Percentiles rank a stretch among this genome's conserved stretches.
Conservation (phyloP, 306 rosid species). For the Gynostemma pentaphyllum region DNA sequence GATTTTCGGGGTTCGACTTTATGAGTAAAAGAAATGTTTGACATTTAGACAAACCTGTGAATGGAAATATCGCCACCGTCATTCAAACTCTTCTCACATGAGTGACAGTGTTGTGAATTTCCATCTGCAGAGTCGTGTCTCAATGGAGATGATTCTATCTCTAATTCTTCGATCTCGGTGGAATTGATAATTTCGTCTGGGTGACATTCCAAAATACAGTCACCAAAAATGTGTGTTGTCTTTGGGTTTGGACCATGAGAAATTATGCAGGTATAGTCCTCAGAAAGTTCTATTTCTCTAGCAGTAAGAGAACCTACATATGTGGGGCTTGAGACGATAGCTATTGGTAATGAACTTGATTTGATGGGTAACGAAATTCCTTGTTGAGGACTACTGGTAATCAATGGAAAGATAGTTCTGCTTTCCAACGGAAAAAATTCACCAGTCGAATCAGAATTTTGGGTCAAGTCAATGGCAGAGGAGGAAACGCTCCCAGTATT, state of each 20-base stretch:
- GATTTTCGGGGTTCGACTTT: background rate
- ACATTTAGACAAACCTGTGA: conserved; percentile 40
- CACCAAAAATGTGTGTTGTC: conserved; percentile 75
- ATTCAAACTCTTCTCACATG: conserved; percentile 42
- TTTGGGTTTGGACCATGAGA: conserved; percentile 91
- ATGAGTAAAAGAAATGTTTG: background rate
- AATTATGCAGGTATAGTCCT: conserved; percentile 89
- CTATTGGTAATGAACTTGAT: conserved; percentile 54
- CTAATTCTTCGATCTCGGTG: conserved; percentile 30
- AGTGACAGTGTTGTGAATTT: conserved; percentile 29
- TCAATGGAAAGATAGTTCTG: conserved; percentile 14
- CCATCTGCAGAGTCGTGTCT: conserved; percentile 16
- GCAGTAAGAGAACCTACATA: conserved; percentile 49
- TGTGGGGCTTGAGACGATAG: conserved; percentile 31
- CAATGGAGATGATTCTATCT: conserved; percentile 22
- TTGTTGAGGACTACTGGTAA: conserved; percentile 15
- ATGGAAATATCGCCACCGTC: conserved; percentile 33
- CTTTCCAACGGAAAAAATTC: conserved; percentile 20
- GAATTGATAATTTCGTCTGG: conserved; percentile 38
- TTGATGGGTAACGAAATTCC: conserved; percentile 25
- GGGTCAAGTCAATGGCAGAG: conserved; percentile 16
- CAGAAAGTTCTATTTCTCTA: conserved; percentile 75
- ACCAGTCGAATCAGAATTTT: conserved; percentile 17
- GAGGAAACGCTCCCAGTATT: conserved; percentile 28
- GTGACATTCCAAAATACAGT: conserved; percentile 69